A percentile compares a stretch with the other conserved stretches of the same genome.
Evolutionary conservation across 805 yeast species (phyloP).

Genomic region (Lipomyces yamanashiensis): DNA sequence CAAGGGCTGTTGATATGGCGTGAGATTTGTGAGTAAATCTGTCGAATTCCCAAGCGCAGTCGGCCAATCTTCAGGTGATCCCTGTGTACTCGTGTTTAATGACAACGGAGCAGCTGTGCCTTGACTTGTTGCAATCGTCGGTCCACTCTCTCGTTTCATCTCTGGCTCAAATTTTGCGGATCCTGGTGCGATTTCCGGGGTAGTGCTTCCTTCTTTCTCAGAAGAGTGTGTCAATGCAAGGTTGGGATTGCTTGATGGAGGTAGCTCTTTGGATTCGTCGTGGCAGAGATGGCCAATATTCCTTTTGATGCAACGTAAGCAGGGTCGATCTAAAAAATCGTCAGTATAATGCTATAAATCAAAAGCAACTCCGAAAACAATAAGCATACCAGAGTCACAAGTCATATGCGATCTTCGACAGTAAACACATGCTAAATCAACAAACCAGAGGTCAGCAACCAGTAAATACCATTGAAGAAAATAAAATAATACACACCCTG

Average conservation of each 20-base stretch:
- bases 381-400: constrained; percentile 65
- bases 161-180: not conserved
- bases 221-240: not conserved
- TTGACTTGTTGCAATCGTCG: constrained; percentile 22
- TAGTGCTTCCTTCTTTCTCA: not conserved
- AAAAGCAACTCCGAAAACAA: not conserved
- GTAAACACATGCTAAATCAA: constrained; percentile 73
- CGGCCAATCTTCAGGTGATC: constrained; percentile 26
- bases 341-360: constrained; percentile 12
- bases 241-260: not conserved
- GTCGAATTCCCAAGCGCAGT: constrained; percentile 18
- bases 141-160: not conserved
- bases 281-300: constrained; percentile 87
- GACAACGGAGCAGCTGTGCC: constrained; percentile 25
- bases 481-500: constrained; percentile 22
- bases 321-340: constrained; percentile 56
- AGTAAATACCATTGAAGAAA: not conserved
- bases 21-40: constrained; percentile 18
- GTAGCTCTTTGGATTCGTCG: constrained; percentile 52
- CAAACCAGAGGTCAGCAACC: not conserved
- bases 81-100: constrained; percentile 1
- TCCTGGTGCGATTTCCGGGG: not conserved
- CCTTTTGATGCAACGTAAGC: constrained; percentile 81
- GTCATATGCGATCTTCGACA: constrained; percentile 94
- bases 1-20: constrained; percentile 55